A percentile compares a stretch with the other conserved stretches of the same genome.
Conservation (phyloP, 2,329 filamentous ascomycete genomes). For the Arachnopeziza araneosa region DNA sequence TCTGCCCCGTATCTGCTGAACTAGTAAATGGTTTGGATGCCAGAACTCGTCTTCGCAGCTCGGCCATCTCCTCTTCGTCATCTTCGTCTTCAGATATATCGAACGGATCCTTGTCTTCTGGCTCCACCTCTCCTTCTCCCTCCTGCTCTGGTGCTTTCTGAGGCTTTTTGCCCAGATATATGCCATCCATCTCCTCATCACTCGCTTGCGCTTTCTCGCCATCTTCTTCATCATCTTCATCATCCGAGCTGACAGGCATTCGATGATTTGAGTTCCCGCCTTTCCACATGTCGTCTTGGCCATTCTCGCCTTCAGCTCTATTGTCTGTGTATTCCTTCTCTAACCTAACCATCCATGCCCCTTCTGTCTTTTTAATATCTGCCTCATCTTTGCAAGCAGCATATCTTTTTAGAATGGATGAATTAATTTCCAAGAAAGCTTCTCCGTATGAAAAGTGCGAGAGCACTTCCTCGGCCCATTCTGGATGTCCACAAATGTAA, state of each 20-base stretch:
- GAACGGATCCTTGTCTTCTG: constrained; percentile 58
- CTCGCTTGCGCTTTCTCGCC: constrained; percentile 40
- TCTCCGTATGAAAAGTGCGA: constrained; percentile 82
- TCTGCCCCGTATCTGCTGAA: constrained; percentile 41
- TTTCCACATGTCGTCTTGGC: constrained; percentile 75
- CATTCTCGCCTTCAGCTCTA: constrained; percentile 56
- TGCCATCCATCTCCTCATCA: constrained; percentile 47
- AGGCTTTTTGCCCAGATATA: constrained; percentile 54
- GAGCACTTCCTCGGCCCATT: constrained; percentile 84
- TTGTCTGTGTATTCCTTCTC: constrained; percentile 85
- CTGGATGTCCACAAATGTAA: constrained; percentile 82
- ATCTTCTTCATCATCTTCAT: constrained; percentile 40
- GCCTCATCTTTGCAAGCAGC: constrained; percentile 77
- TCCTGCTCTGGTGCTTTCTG: constrained; percentile 31
- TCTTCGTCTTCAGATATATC: constrained; percentile 74
- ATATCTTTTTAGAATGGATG: constrained; percentile 74
- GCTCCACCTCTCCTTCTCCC: constrained; percentile 34
- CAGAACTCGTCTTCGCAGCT: constrained; percentile 83
- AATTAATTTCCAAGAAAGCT: constrained; percentile 88
- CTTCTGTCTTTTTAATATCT: constrained; percentile 76
- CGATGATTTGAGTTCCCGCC: constrained; percentile 79
- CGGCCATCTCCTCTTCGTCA: constrained; percentile 83
- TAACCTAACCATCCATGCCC: constrained; percentile 82
- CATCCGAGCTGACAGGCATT: constrained; percentile 45
- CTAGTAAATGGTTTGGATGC: constrained; percentile 84